Percentiles rank a stretch among this genome's conserved stretches.
Evolutionary conservation across 495 filamentous ascomycete species (phyloP).

Genomic region (Cercophora scortea): DNA sequence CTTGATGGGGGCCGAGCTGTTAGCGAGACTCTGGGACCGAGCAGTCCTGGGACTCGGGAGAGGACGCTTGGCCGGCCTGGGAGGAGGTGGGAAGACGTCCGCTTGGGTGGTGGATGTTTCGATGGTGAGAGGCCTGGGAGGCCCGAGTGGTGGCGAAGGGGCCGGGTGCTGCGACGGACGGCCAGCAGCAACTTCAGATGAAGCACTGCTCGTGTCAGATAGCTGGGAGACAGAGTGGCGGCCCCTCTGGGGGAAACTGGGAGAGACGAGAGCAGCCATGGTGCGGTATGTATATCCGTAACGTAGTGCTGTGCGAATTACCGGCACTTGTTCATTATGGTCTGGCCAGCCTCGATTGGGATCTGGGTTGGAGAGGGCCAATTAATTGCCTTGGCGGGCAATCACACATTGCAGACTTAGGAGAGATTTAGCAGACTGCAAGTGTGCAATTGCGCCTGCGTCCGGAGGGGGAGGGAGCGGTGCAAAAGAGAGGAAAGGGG

Average conservation of each 20-base stretch:
- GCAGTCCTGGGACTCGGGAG: conserved; percentile 21
- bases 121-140: not conserved
- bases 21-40: conserved; percentile 24
- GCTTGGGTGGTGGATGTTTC: conserved; percentile 21
- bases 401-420: conserved; percentile 1
- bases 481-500: not conserved
- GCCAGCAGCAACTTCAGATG: conserved; percentile 14
- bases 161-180: conserved; percentile 11
- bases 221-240: not conserved
- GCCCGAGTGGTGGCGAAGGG: conserved; percentile 6
- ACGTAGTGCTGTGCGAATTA: conserved; percentile 1
- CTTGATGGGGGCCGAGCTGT: conserved; percentile 31
- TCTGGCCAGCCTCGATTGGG: conserved; percentile 2
- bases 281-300: conserved; percentile 6
- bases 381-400: not conserved
- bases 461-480: not conserved
- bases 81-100: conserved; percentile 16
- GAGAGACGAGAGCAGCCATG: conserved; percentile 14
- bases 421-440: not conserved
- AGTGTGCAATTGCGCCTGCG: not conserved
- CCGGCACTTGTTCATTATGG: conserved; percentile 1
- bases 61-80: conserved; percentile 7
- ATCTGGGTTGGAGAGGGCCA: conserved; percentile 1
- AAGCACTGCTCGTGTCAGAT: conserved; percentile 24
- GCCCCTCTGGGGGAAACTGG: conserved; percentile 1